Conservation (phyloP, 1,284 basidiomycete species). For the Sporisorium exsertum region DNA sequence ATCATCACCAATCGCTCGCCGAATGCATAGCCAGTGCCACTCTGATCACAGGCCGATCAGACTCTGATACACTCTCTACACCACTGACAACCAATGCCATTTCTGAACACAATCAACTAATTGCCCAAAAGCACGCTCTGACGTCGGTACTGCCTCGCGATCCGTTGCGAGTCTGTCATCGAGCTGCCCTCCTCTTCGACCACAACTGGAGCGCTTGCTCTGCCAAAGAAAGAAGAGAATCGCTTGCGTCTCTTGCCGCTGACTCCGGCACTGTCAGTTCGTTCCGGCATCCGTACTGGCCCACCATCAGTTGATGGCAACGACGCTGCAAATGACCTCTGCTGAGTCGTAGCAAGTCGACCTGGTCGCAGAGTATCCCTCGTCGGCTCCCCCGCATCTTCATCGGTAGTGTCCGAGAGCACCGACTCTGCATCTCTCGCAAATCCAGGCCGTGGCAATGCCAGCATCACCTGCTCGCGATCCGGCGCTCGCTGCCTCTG, state of each 20-base stretch:
- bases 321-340: not conserved
- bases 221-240: constrained; percentile 28
- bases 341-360: not conserved
- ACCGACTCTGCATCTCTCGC: constrained; percentile 37
- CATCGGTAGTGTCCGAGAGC: constrained; percentile 45
- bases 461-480: constrained; percentile 39
- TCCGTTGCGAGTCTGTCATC: constrained; percentile 30
- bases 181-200: not conserved
- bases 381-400: constrained; percentile 23
- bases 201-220: not conserved
- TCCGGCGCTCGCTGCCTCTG: constrained; percentile 21
- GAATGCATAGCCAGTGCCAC: not conserved
- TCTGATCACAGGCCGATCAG: not conserved
- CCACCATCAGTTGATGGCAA: not conserved
- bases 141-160: constrained; percentile 32
- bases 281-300: not conserved
- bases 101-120: not conserved
- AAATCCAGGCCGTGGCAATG: constrained; percentile 42
- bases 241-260: constrained; percentile 11
- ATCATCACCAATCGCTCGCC: not conserved
- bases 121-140: not conserved
- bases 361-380: not conserved
- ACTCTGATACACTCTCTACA: not conserved
- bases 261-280: not conserved
- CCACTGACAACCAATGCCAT: not conserved